Evolutionary conservation across 2,329 filamentous ascomycete genomes (phyloP), one percentile per base, ranked within the genome.

Genomic region (Aureobasidium sp.): DNA sequence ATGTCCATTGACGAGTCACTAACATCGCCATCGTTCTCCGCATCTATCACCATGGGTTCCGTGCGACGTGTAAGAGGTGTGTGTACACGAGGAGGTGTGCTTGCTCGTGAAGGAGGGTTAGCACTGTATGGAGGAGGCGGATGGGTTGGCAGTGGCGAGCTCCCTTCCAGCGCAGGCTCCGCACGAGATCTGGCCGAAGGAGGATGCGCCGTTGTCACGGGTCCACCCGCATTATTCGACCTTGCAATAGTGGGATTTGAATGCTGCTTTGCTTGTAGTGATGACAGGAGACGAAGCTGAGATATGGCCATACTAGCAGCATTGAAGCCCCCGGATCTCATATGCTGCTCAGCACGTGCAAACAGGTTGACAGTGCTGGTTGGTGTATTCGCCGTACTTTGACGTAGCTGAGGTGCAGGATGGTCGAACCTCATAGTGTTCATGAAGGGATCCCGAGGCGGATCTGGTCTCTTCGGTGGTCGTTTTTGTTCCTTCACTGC

Each of bases 41-140:
- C 44, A 20, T 61, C 57, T 27, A 39, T 20, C 12, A n/a, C 17
- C 55, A 58, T 48, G 1, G 44, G 56, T 36, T 59, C 44, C 5
- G 22, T 48, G 14, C 22, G 44, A 37, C 15, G 31, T 47, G 15
- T 22, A 7, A 36, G 55, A 14, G 41, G 42, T 34, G 57, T 44
- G 11, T 36, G 34, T 22, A 34, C 3, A 34, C 8, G 11, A 45
- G 20, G 27, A 37, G 25, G 34, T 5, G 29, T 59, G 37, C 7
- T 36, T 42, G 44, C 44, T 17, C 20, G 44, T 1, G 25, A 29
- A 36, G 37, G 36, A 4, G 56, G 56, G 3, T 49, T 31, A 15
- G 56, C 56, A 15, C 44, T 59, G 56, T 59, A 59, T 11, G 42
- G 56, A 8, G 56, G 56, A 48, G 56, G 56, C n/a, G 56, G 56